These are phyloP conservation scores for Pelagophyceae sp. DNA, from an alignment of 352 stramenopile species.

Conservation along the genomic window DNA sequence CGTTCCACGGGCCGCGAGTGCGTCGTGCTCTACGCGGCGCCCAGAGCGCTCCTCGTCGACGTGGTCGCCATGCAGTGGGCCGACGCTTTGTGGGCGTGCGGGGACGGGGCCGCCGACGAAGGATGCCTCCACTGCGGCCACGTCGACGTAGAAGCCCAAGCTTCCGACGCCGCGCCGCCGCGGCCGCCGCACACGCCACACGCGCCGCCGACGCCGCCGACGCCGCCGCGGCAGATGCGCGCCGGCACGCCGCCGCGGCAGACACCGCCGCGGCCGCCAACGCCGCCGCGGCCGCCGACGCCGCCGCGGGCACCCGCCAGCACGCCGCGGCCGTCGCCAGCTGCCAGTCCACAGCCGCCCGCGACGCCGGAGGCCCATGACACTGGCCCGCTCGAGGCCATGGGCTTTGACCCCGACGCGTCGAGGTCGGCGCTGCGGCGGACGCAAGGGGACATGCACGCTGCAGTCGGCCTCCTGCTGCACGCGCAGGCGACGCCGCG, in stretches of 20 bases:
- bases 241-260: too few species aligned
- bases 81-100: not conserved
- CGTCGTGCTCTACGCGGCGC: not conserved
- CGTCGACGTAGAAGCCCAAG: not conserved
- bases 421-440: not conserved
- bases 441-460: not conserved
- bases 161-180: not conserved
- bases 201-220: not conserved
- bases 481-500: too few species aligned
- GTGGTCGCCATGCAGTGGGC: not conserved
- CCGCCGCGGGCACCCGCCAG: not conserved
- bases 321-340: too few species aligned
- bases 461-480: not conserved
- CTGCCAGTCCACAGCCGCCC: too few species aligned
- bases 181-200: not conserved
- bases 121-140: not conserved
- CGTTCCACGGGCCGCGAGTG: not conserved
- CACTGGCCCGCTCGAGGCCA: not conserved
- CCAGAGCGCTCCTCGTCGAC: not conserved
- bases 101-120: constrained; percentile 7
- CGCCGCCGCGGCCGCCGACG: not conserved
- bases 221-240: not conserved
- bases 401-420: not conserved
- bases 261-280: not conserved
- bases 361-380: not conserved